phyloP scores from a whole-genome alignment of 768 basidiomycete species.

The Pholiota conissans region DNA sequence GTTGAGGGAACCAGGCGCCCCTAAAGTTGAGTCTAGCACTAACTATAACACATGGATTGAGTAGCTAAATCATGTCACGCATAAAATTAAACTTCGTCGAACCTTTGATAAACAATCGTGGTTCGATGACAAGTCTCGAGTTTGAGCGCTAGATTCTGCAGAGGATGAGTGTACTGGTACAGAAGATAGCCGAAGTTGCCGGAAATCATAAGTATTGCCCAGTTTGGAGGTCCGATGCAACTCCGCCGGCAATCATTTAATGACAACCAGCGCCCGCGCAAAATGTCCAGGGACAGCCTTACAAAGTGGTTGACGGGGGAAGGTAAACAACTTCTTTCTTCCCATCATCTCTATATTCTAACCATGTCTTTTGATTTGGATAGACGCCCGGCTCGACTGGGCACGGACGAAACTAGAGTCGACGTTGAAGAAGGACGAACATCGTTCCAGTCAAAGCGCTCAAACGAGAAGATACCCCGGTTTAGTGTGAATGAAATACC shows the following conservation, averaged over 20 bases:
- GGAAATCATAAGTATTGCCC: background rate
- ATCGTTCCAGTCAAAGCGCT: background rate
- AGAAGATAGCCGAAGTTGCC: background rate
- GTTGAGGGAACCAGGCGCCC: background rate
- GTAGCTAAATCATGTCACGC: background rate
- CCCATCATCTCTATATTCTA: background rate
- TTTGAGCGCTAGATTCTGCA: background rate
- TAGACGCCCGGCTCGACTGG: background rate
- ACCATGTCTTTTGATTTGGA: background rate
- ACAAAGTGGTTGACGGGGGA: background rate
- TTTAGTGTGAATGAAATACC: background rate
- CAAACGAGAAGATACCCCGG: background rate
- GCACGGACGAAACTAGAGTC: constrained; percentile 5
- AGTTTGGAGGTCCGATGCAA: background rate
- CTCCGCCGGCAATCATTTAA: background rate
- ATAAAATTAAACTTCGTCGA: background rate
- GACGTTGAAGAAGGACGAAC: background rate
- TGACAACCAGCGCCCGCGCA: too few species aligned
- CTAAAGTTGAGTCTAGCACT: background rate
- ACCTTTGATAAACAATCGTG: background rate
- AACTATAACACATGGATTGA: background rate
- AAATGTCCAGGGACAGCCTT: background rate
- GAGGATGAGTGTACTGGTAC: background rate
- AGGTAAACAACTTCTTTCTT: background rate
- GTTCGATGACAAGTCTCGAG: background rate